Percentiles rank a stretch among this genome's conserved stretches.
Evolutionary conservation across 2,329 filamentous ascomycete species (phyloP).

Genomic region (Colletotrichum shisoi): DNA sequence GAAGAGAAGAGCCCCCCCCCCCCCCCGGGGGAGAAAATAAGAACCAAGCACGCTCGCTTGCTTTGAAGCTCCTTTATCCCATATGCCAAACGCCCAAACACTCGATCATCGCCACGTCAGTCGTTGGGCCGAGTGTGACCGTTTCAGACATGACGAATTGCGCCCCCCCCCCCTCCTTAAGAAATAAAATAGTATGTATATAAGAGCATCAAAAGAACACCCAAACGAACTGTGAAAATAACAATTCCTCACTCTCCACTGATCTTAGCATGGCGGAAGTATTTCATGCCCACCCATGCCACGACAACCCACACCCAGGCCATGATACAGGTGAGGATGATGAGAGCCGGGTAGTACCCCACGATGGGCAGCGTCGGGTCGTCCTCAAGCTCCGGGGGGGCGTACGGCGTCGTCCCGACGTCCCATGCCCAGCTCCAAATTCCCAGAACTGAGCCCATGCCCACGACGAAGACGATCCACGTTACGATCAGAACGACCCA

Average conservation of each 20-base stretch:
- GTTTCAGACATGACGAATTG: neutral
- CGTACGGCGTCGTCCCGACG: slow-evolving; percentile 93
- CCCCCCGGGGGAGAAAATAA: no score
- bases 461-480: slow-evolving; percentile 94
- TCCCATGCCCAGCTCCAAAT: slow-evolving; percentile 99
- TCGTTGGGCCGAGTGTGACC: neutral
- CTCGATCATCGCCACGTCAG: neutral
- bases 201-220: no score
- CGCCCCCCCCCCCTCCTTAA: no score
- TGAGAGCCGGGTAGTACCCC: slow-evolving; percentile 93
- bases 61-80: neutral
- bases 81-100: neutral
- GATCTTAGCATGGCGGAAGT: slow-evolving; percentile 97
- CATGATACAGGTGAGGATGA: slow-evolving; percentile 94
- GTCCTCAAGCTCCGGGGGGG: slow-evolving; percentile 92
- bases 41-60: slow-evolving; percentile 1
- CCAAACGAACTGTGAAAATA: no score
- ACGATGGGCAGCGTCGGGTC: slow-evolving; percentile 94
- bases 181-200: no score
- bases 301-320: slow-evolving; percentile 98
- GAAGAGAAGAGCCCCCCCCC: no score
- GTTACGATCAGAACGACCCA: slow-evolving; percentile 92
- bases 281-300: slow-evolving; percentile 99
- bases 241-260: slow-evolving; percentile 60
- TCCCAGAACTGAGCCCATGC: slow-evolving; percentile 93